These are phyloP conservation scores for Zygoascus tannicola DNA, from an alignment of 805 yeast genomes.

Conservation along the genomic window DNA sequence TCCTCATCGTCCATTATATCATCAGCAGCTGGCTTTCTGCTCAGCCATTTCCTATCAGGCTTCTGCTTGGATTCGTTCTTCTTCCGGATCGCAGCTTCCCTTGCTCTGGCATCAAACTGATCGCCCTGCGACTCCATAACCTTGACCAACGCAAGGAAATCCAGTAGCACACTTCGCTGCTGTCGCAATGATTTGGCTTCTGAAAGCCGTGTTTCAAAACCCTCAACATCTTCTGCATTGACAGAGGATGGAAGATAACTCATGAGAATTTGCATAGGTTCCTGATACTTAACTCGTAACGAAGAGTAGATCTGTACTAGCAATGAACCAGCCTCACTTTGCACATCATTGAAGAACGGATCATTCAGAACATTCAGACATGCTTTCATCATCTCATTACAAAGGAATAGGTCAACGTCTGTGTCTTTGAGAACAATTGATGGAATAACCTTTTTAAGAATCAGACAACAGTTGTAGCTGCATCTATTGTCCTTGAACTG, in stretches of 20 bases:
- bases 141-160: conserved; percentile 58
- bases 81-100: conserved; percentile 21
- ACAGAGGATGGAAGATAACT: conserved; percentile 38
- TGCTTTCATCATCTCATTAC: conserved; percentile 59
- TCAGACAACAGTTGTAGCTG: conserved; percentile 78
- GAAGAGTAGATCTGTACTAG: conserved; percentile 71
- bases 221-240: conserved; percentile 45
- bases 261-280: conserved; percentile 54
- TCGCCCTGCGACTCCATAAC: conserved; percentile 27
- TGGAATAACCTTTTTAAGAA: conserved; percentile 63
- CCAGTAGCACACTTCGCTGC: conserved; percentile 71
- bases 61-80: conserved; percentile 11
- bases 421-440: conserved; percentile 60
- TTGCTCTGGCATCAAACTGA: conserved; percentile 32
- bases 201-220: conserved; percentile 50
- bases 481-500: conserved; percentile 84
- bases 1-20: conserved; percentile 22
- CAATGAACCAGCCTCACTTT: conserved; percentile 85
- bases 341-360: conserved; percentile 74
- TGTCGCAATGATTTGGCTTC: conserved; percentile 60
- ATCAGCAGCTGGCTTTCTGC: conserved; percentile 15
- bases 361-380: conserved; percentile 60
- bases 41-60: conserved; percentile 13
- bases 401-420: conserved; percentile 62
- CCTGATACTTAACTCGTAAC: conserved; percentile 56